phyloP scores from a whole-genome alignment of 768 basidiomycete species.

The Symmetrospora coprosmae region DNA sequence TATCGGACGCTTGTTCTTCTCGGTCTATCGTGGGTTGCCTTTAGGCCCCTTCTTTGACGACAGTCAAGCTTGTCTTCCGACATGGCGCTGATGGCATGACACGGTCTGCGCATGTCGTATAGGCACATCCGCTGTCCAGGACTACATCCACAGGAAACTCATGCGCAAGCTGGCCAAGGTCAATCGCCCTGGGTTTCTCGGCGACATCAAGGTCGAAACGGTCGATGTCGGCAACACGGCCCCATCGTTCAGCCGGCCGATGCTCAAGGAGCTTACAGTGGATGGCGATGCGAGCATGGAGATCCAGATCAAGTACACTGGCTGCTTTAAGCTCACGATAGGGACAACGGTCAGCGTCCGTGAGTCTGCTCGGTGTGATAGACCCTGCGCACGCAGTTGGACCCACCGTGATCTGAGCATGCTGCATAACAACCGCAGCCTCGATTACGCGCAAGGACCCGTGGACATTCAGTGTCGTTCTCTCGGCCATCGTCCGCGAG shows the following conservation, averaged over 20 bases:
- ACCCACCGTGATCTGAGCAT: too few species aligned
- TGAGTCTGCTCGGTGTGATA: conserved; percentile 39
- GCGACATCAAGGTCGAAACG: conserved; percentile 70
- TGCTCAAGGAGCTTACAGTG: conserved; percentile 90
- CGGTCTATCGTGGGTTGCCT: conserved; percentile 46
- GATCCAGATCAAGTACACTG: conserved; percentile 66
- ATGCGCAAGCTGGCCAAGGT: conserved; percentile 91
- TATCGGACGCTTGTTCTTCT: conserved; percentile 81
- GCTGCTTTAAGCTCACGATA: conserved; percentile 75
- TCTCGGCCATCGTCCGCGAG: conserved; percentile 75
- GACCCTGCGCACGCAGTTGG: not conserved
- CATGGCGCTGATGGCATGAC: not conserved
- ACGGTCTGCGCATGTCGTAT: too few species aligned
- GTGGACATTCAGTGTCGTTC: conserved; percentile 79
- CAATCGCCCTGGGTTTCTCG: conserved; percentile 71
- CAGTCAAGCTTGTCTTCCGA: too few species aligned
- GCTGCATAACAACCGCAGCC: too few species aligned
- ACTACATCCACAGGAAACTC: conserved; percentile 66
- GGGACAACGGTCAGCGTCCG: conserved; percentile 77
- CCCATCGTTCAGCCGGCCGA: conserved; percentile 84
- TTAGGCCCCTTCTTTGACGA: conserved; percentile 40
- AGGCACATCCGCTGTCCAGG: conserved; percentile 41
- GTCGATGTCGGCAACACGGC: conserved; percentile 73
- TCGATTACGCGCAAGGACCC: too few species aligned
- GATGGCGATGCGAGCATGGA: conserved; percentile 87